A percentile compares a stretch with the other conserved stretches of the same genome.
These are phyloP conservation scores for Microdochium trichocladiopsis DNA, from an alignment of 2,329 filamentous ascomycete species.

Conservation along the genomic window DNA sequence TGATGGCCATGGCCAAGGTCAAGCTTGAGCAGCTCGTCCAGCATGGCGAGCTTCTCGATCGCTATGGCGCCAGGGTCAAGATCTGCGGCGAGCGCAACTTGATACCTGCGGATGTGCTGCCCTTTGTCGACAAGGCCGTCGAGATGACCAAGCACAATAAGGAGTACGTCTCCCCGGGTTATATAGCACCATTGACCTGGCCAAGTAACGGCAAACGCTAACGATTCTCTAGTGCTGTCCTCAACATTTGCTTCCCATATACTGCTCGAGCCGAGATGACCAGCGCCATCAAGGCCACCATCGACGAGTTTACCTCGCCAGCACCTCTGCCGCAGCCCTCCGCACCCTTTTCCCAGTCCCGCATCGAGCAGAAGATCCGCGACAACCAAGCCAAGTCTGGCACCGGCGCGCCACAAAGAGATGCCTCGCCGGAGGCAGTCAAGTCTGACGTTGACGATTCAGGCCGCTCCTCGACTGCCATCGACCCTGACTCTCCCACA, in stretches of 20 bases:
- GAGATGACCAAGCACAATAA: constrained; percentile 83
- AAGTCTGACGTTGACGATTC: constrained; percentile 44
- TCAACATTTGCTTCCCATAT: constrained; percentile 98
- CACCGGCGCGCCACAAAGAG: constrained; percentile 36
- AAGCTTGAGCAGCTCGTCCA: constrained; percentile 88
- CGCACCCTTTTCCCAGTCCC: constrained; percentile 77
- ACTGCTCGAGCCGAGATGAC: constrained; percentile 95
- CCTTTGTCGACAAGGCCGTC: constrained; percentile 80
- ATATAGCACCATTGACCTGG: not conserved
- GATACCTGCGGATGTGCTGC: constrained; percentile 79
- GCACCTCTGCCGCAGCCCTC: constrained; percentile 45
- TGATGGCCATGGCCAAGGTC: constrained; percentile 97
- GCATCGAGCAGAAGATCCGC: constrained; percentile 80
- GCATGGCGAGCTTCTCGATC: constrained; percentile 86
- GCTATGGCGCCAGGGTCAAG: constrained; percentile 82
- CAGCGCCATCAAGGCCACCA: constrained; percentile 77
- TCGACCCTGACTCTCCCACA: constrained; percentile 46
- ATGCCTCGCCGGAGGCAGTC: constrained; percentile 37
- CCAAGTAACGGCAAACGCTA: not conserved
- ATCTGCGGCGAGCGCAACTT: constrained; percentile 80
- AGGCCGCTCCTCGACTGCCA: constrained; percentile 53
- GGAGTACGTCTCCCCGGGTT: constrained; percentile 40
- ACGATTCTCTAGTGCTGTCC: constrained; percentile 33
- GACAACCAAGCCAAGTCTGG: constrained; percentile 50
- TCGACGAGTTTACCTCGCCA: constrained; percentile 76